A percentile compares a stretch with the other conserved stretches of the same genome.
These are phyloP conservation scores for Hypoxylon subgilvum DNA, from an alignment of 495 filamentous ascomycete species.

Conservation along the genomic window DNA sequence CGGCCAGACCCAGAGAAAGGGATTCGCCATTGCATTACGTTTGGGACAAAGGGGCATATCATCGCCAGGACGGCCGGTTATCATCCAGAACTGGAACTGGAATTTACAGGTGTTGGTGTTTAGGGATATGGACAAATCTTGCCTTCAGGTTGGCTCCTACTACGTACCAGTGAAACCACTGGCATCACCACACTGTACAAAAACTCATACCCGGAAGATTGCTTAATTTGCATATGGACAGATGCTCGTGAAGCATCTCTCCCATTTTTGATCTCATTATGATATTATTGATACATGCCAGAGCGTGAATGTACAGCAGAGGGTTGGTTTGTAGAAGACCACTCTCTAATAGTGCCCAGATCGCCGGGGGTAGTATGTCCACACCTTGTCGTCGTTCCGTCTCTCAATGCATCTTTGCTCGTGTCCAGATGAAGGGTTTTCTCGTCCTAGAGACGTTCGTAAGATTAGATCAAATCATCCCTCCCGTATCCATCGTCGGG, in stretches of 20 bases:
- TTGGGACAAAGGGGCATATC: too few species aligned
- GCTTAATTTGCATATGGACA: not conserved
- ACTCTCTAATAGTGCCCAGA: conserved; percentile 6
- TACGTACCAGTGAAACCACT: too few species aligned
- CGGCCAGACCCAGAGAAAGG: too few species aligned
- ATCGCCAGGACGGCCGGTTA: too few species aligned
- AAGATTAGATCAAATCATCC: not conserved
- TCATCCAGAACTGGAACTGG: not conserved
- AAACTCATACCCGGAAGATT: not conserved
- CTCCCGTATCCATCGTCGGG: not conserved
- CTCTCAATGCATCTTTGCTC: conserved; percentile 77
- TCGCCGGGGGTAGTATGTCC: conserved; percentile 15
- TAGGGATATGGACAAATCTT: conserved; percentile 11
- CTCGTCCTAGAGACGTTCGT: conserved; percentile 69
- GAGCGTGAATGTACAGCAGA: conserved; percentile 13
- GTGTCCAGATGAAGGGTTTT: conserved; percentile 76
- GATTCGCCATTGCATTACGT: too few species aligned
- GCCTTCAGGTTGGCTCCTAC: not conserved
- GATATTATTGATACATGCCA: not conserved
- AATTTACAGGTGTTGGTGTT: conserved; percentile 24
- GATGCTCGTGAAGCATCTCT: not conserved
- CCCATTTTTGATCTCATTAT: too few species aligned
- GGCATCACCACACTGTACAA: not conserved
- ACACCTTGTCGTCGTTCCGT: conserved; percentile 34
- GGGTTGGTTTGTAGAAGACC: not conserved